Percentiles rank a stretch among this genome's conserved stretches.
These are phyloP conservation scores for Cymbopogon citratus DNA, from an alignment of 176 grass and related monocot species.

Conservation along the genomic window DNA sequence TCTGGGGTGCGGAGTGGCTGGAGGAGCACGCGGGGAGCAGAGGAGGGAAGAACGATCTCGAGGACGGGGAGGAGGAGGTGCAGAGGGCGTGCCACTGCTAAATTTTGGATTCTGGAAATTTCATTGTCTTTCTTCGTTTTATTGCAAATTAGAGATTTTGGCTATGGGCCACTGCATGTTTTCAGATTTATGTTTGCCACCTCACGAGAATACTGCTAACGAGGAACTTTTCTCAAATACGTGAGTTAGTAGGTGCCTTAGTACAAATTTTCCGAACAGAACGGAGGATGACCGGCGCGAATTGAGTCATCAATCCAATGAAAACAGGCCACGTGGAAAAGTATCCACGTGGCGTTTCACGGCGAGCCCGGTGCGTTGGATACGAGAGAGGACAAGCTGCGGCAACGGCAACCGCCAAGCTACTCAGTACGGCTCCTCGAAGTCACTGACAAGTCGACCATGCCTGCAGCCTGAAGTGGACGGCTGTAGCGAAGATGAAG, in stretches of 20 bases:
- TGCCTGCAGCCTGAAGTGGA: background rate
- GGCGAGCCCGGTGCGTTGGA: slow-evolving; percentile 58
- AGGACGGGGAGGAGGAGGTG: background rate
- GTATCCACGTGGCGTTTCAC: slow-evolving; percentile 46
- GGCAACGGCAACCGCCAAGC: background rate
- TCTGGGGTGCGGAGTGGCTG: slow-evolving; percentile 29
- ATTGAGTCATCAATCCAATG: slow-evolving; percentile 46
- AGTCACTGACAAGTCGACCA: background rate
- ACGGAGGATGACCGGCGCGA: background rate
- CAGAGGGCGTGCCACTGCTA: slow-evolving; percentile 7
- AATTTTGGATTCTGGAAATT: slow-evolving; percentile 4
- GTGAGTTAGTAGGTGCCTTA: too few relatives aligned
- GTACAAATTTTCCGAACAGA: too few relatives aligned
- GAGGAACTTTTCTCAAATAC: too few relatives aligned
- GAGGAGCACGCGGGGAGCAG: slow-evolving; percentile 27
- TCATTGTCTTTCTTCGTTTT: background rate
- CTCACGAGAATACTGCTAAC: too few relatives aligned
- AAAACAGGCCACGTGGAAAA: slow-evolving; percentile 19
- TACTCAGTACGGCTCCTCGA: background rate
- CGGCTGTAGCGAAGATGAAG: too few relatives aligned
- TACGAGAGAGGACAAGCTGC: background rate
- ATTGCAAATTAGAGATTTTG: background rate
- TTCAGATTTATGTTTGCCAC: too few relatives aligned
- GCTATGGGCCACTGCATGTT: background rate
- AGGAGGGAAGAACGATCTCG: slow-evolving; percentile 35